Evolutionary conservation across 306 rosid species (phyloP).

Genomic region (Vigna angularis): DNA sequence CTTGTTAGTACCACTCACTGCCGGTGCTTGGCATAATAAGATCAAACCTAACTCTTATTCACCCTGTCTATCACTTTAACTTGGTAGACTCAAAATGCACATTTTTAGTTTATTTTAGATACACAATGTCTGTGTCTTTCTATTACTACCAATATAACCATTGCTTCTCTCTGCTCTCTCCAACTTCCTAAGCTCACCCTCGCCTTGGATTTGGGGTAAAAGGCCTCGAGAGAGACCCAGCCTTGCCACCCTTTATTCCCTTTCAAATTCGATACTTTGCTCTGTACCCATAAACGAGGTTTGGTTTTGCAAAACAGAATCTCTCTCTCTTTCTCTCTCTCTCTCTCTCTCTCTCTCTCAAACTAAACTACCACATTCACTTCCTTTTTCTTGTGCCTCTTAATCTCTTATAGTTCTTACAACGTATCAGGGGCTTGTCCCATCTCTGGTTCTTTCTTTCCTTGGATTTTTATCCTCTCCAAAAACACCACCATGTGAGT

Average conservation of each 20-base stretch:
- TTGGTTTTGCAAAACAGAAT: slow-evolving; percentile 47
- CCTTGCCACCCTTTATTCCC: slow-evolving; percentile 70
- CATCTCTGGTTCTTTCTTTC: slow-evolving; percentile 22
- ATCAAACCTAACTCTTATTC: slow-evolving; percentile 55
- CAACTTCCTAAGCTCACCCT: slow-evolving; percentile 65
- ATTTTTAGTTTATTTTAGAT: slow-evolving; percentile 32
- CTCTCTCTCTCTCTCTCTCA: slow-evolving; percentile 12
- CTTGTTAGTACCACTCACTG: slow-evolving; percentile 1
- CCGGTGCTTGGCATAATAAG: slow-evolving; percentile 22
- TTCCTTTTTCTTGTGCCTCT: slow-evolving; percentile 45
- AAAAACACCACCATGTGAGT: slow-evolving; percentile 35
- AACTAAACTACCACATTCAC: slow-evolving; percentile 59
- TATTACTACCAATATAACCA: slow-evolving; percentile 51
- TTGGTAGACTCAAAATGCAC: slow-evolving; percentile 29
- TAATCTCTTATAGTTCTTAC: slow-evolving; percentile 46
- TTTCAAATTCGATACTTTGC: slow-evolving; percentile 74
- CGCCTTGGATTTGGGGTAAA: slow-evolving; percentile 81
- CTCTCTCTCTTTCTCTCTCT: slow-evolving; percentile 14
- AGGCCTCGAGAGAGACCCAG: slow-evolving; percentile 56
- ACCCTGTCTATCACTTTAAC: slow-evolving; percentile 25
- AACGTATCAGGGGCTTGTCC: slow-evolving; percentile 8
- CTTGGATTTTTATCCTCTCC: slow-evolving; percentile 31
- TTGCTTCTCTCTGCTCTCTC: slow-evolving; percentile 30
- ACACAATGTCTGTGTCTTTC: slow-evolving; percentile 43
- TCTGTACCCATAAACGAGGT: slow-evolving; percentile 73